phyloP scores from a whole-genome alignment of 2,329 filamentous ascomycete genomes.

The Herpomyces periplanetae region DNA sequence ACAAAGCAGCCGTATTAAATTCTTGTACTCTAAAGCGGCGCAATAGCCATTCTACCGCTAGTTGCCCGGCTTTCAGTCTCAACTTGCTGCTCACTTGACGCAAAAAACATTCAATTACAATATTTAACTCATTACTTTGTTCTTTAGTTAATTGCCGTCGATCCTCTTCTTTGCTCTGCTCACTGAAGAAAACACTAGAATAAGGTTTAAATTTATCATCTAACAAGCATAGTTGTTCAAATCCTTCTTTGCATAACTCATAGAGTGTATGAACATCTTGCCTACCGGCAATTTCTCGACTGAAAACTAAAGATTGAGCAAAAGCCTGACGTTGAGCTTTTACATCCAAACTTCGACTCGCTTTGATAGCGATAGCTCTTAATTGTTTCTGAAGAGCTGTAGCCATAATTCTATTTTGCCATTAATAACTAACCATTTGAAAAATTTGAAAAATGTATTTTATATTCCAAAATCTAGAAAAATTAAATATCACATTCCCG shows the following conservation, averaged over 20 bases:
- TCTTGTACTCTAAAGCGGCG: constrained; percentile 75
- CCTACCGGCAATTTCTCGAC: constrained; percentile 36
- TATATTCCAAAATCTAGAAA: too few relatives aligned
- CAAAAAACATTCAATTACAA: constrained; percentile 40
- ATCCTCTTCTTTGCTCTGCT: constrained; percentile 64
- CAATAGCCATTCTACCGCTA: constrained; percentile 76
- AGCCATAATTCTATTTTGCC: constrained; percentile 16
- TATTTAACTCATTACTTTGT: constrained; percentile 48
- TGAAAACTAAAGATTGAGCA: constrained; percentile 78
- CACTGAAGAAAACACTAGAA: constrained; percentile 44
- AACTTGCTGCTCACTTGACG: constrained; percentile 34
- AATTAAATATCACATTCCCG: too few relatives aligned
- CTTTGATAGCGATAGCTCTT: constrained; percentile 57
- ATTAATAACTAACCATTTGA: too few relatives aligned
- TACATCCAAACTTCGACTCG: constrained; percentile 57
- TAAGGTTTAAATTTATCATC: constrained; percentile 42
- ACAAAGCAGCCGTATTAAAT: constrained; percentile 34
- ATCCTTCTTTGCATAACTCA: constrained; percentile 51
- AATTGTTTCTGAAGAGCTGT: constrained; percentile 72
- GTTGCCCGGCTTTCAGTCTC: constrained; percentile 49
- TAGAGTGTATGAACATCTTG: constrained; percentile 75
- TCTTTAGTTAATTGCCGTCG: constrained; percentile 38
- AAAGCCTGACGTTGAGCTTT: constrained; percentile 73
- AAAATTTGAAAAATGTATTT: too few relatives aligned
- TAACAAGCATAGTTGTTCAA: constrained; percentile 54